Base-by-base conservation (phyloP, 139 green algal species). In the Micractinium sp. region DNA sequence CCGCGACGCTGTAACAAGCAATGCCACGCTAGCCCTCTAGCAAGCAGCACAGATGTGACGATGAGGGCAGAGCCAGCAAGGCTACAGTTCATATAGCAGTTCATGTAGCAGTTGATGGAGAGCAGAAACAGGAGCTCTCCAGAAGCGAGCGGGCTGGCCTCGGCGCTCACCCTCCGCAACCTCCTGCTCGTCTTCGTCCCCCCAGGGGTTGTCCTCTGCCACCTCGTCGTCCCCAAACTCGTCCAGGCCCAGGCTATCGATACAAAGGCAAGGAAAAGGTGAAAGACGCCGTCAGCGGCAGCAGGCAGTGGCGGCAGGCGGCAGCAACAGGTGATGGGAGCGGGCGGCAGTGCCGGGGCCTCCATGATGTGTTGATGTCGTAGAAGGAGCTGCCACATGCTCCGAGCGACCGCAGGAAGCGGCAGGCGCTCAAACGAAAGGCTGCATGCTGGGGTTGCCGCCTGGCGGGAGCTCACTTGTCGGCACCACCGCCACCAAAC, bases 161-260 rank as follows among this genome's bases (percentile, higher is more conserved):
- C 9, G 47, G 47, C 47, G 9, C 74, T 80, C 33, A 80, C 78
- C 78, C 41, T 84, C 82, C 16, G 53, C 82, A 33, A 81, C 16
- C 4, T 86, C 81, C 19, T 86, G 33, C 27, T 81, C 83, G 7
- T 87, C 83, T 66, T 87, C 83, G 5, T 79, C 67, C 23, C 35
- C 82, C 83, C 83, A 87, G 4, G 67, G 66, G 83, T 87, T 87
- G 38, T 79, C 67, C 19, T 87, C 83, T n/a, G 66, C 66, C 67
- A 87, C 39, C 18, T 87, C 83, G 9, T 87, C 83, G 36, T 87
- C 83, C 2, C 83, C 83, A 67, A 87, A 87, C 39, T 87, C 83
- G 39, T 87, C 83, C 9, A 47, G 12, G 18, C 67, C 81, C 39
- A 86, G 39, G n/a, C 47, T 56, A 56, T n/a, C n/a, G n/a, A 56